These are phyloP conservation scores for Fusarium falciforme DNA, from an alignment of 2,329 filamentous ascomycete genomes.

Conservation along the genomic window DNA sequence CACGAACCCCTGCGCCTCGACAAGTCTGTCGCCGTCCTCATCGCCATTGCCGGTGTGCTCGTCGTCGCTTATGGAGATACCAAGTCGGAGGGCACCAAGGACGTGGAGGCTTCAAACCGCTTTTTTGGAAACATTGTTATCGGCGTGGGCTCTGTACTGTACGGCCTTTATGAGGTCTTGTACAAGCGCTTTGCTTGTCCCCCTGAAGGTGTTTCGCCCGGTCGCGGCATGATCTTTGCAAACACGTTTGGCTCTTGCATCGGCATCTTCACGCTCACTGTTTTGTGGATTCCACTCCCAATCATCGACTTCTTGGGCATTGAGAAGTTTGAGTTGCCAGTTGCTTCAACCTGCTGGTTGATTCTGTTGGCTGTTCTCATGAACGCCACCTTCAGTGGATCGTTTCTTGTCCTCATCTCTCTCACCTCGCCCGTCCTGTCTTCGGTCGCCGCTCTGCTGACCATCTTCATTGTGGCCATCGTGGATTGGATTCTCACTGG, in stretches of 20 bases:
- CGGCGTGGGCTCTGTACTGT: constrained; percentile 88
- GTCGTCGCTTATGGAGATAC: constrained; percentile 94
- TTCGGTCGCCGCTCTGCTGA: constrained; percentile 91
- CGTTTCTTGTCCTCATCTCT: constrained; percentile 91
- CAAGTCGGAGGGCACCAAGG: constrained; percentile 52
- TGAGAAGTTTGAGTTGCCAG: constrained; percentile 86
- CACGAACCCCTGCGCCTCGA: constrained; percentile 85
- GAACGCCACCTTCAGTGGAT: constrained; percentile 93
- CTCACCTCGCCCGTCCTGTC: constrained; percentile 93
- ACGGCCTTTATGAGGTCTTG: constrained; percentile 96
- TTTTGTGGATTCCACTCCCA: constrained; percentile 93
- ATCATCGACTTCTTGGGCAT: constrained; percentile 82
- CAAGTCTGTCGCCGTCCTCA: constrained; percentile 86
- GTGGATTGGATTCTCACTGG: constrained; percentile 91
- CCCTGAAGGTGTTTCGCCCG: constrained; percentile 84
- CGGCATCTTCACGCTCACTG: constrained; percentile 83
- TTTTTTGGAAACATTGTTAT: constrained; percentile 92
- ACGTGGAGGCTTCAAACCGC: constrained; percentile 71
- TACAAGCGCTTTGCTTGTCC: constrained; percentile 96
- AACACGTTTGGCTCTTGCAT: constrained; percentile 92
- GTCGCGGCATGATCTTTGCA: constrained; percentile 95
- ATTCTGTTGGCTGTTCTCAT: constrained; percentile 83
- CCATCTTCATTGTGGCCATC: constrained; percentile 95
- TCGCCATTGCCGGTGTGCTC: constrained; percentile 90
- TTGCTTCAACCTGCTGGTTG: constrained; percentile 81